Percentiles rank a stretch among this genome's conserved stretches.
Conservation (phyloP, 441 rosid species). For the Dalechampia spathulata region DNA sequence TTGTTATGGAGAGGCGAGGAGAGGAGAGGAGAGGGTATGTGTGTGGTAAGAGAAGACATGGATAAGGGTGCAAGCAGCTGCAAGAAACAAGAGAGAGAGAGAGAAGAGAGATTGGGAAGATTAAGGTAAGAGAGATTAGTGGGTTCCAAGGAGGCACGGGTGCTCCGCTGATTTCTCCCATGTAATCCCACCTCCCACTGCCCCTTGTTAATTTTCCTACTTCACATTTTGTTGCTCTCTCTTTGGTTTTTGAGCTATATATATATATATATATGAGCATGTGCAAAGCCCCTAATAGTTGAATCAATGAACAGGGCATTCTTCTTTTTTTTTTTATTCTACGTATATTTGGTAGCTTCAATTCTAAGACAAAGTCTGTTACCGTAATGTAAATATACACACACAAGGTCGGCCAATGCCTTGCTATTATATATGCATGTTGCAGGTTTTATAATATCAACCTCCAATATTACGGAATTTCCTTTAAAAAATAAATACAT, state of each 20-base stretch:
- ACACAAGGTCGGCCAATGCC: too few relatives aligned
- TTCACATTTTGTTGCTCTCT: not conserved
- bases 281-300: not conserved
- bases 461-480: too few relatives aligned
- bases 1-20: not conserved
- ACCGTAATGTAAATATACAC: too few relatives aligned
- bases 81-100: not conserved
- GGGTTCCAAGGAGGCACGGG: conserved; percentile 44
- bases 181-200: conserved; percentile 31
- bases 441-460: too few relatives aligned
- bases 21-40: too few relatives aligned
- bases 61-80: conserved; percentile 12
- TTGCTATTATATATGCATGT: too few relatives aligned
- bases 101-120: not conserved
- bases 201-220: not conserved
- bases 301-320: too few relatives aligned
- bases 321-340: too few relatives aligned
- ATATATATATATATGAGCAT: conserved; percentile 5
- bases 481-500: too few relatives aligned
- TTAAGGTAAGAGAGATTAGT: not conserved
- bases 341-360: too few relatives aligned
- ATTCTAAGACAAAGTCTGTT: too few relatives aligned
- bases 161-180: conserved; percentile 51
- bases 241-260: conserved; percentile 6
- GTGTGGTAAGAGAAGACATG: conserved; percentile 11